Conservation (phyloP, 2,329 filamentous ascomycete species). For the Exophiala viscosa region DNA sequence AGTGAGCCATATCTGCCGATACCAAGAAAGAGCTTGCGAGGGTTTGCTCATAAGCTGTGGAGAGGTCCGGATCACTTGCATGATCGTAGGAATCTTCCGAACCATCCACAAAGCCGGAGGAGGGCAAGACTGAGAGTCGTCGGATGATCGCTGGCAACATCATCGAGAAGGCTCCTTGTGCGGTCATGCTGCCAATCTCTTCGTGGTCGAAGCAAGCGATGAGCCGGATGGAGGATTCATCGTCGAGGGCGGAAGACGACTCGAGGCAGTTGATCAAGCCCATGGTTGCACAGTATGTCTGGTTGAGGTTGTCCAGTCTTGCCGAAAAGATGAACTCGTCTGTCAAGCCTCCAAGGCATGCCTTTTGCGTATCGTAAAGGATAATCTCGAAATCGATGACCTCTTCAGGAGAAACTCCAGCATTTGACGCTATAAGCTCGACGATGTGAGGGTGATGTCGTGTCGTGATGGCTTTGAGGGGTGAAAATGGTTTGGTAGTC, state of each 20-base stretch:
- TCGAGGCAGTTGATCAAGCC: constrained; percentile 77
- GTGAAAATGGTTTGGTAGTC: constrained; percentile 56
- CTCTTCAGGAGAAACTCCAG: constrained; percentile 64
- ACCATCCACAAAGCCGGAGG: constrained; percentile 47
- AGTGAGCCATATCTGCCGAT: constrained; percentile 96
- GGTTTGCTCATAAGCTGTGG: constrained; percentile 90
- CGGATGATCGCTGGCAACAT: constrained; percentile 81
- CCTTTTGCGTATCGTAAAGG: constrained; percentile 93
- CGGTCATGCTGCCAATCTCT: constrained; percentile 88
- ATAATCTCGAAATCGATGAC: constrained; percentile 93
- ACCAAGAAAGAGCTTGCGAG: constrained; percentile 87
- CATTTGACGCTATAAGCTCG: constrained; percentile 76
- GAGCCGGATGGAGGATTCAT: constrained; percentile 80
- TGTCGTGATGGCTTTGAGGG: constrained; percentile 71
- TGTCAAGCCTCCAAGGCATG: constrained; percentile 81
- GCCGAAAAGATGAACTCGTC: constrained; percentile 95
- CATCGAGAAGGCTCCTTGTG: constrained; percentile 91
- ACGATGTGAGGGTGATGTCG: constrained; percentile 87
- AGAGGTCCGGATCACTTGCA: constrained; percentile 56
- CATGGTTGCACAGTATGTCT: constrained; percentile 88
- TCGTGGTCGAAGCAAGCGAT: constrained; percentile 96
- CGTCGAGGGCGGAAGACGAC: constrained; percentile 61
- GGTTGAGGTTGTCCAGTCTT: constrained; percentile 92
- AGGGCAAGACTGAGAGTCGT: constrained; percentile 75
- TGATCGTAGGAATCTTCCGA: constrained; percentile 65